Evolutionary conservation across 495 filamentous ascomycete species (phyloP), one percentile per base, ranked within the genome.

Genomic region (Diplogelasinospora grovesii): DNA sequence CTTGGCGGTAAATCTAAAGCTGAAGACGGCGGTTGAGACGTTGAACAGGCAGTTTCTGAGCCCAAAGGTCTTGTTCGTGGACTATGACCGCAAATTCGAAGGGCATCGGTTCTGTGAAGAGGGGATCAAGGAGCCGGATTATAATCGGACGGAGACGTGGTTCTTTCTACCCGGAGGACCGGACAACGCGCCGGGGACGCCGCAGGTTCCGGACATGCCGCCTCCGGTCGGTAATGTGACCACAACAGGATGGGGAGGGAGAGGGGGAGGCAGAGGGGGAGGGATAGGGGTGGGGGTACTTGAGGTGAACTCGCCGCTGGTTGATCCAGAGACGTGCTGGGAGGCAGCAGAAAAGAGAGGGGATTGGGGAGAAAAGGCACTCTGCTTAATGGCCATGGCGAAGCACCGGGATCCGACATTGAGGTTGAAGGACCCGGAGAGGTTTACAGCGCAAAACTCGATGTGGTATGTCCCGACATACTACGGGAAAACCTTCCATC

Each of bases 21-120:
- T 69, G 16, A 39, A 33, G 2, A 43, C 34, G 23, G 50, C 48
- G 1, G 46, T 61, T 22, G 48, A 57, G 9, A 44, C 26, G 5
- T 48, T 62, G n/a, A 63, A 66, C 42, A 40, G 43, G 5, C 35
- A 39, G 25, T 61, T 64, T 34, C 43, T 38, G 9, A 41, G 39
- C 16, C 46, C 54, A 24, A 64, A 52, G 49, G 46, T 69, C 0
- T n/a, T 60, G 10, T 74, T 68, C 45, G 59, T 70, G 31, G 61
- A 74, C 38, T 64, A 61, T 34, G 63, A 72, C 28, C 22, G 37
- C 2, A 45, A 37, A 10, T 71, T 66, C 40, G 56, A 65, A 0
- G 66, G 66, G 18, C 69, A 74, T 44, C 60, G 70, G 20, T 74
- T 71, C 46, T 74, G 70, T 48, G 70, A 74, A 52, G 43, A 47